Base-by-base conservation (phyloP, 2,329 filamentous ascomycete genomes). In the Dothidotthia symphoricarpi region DNA sequence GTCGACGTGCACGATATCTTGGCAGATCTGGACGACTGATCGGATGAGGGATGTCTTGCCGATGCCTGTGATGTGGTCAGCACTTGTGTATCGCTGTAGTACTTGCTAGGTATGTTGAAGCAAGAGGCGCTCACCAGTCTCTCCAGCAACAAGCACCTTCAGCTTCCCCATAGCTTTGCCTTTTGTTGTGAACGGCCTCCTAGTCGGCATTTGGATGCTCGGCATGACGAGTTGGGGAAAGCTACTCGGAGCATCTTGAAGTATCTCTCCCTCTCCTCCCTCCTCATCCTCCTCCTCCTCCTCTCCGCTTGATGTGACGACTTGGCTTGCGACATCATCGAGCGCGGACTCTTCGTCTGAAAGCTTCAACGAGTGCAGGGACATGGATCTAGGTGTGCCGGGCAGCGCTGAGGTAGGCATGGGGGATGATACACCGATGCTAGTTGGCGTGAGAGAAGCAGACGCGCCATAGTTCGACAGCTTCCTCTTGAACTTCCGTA, bases 1-100 rank as follows among this genome's bases (percentile, higher is more conserved):
- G 60, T 97, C 91, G 36, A 95, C 82, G 63, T 98, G 91, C 2
- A 97, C 91, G 46, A 98, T 95, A 59, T 97, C 88, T 58, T 90
- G 82, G 63, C 88, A 95, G 3, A 74, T 76, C 59, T 95, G 88
- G 12, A 94, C 82, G 30, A 98, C 87, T 2, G 88, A 87, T 61
- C 85, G 87, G 54, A 97, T 86, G 33, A 97, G 77, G 3, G 87
- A 90, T 1, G 89, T 90, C 70, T 97, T 97, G 24, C 93, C 93
- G 31, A 85, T 77, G 17, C 85, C 88, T 90, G 44, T 30, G 25
- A 39, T 28, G 28, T 24, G 31, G 29, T 57, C 33, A 61, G 45
- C 34, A 38, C n/a, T 25, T 9, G 22, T 13, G 17, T 17, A 27
- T 31, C 12, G 15, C n/a, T 5, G 12, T 25, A 27, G 14, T 11